Conservation (phyloP, 495 filamentous ascomycete genomes). For the Xylaria intraflava region DNA sequence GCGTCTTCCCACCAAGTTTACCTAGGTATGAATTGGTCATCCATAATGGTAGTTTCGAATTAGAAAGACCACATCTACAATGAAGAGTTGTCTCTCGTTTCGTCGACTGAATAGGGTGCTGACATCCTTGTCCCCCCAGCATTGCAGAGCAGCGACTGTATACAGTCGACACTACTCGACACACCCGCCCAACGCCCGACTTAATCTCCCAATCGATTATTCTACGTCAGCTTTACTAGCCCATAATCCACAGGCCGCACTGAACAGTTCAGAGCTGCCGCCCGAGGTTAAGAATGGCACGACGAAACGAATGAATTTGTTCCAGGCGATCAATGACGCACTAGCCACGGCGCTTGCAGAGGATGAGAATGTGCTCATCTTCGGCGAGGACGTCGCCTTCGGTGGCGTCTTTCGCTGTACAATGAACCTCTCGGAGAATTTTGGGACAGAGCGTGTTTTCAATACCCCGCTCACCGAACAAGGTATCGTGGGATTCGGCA, state of each 20-base stretch:
- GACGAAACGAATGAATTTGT: conserved; percentile 82
- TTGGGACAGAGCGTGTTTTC: conserved; percentile 85
- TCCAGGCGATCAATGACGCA: conserved; percentile 87
- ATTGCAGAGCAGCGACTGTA: background rate
- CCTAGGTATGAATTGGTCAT: background rate
- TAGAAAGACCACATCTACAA: background rate
- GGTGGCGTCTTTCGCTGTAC: conserved; percentile 95
- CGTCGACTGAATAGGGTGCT: conserved; percentile 15
- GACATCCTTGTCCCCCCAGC: conserved; percentile 5
- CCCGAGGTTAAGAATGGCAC: conserved; percentile 57
- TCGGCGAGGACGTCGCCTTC: conserved; percentile 95
- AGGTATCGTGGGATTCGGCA: conserved; percentile 89
- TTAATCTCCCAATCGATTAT: conserved; percentile 89
- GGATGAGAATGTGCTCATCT: conserved; percentile 81
- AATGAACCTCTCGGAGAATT: conserved; percentile 79
- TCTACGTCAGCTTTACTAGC: conserved; percentile 72
- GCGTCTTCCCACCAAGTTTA: background rate
- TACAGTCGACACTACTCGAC: conserved; percentile 33
- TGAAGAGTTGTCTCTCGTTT: conserved; percentile 8
- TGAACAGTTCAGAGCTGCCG: conserved; percentile 60
- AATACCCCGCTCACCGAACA: conserved; percentile 95
- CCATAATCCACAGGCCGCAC: conserved; percentile 64
- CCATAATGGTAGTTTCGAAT: background rate
- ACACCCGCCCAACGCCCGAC: conserved; percentile 46
- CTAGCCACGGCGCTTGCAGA: conserved; percentile 72